Percentiles rank a stretch among this genome's conserved stretches.
Evolutionary conservation across 139 green algal species (phyloP).

Genomic region (Chlorella ohadii): DNA sequence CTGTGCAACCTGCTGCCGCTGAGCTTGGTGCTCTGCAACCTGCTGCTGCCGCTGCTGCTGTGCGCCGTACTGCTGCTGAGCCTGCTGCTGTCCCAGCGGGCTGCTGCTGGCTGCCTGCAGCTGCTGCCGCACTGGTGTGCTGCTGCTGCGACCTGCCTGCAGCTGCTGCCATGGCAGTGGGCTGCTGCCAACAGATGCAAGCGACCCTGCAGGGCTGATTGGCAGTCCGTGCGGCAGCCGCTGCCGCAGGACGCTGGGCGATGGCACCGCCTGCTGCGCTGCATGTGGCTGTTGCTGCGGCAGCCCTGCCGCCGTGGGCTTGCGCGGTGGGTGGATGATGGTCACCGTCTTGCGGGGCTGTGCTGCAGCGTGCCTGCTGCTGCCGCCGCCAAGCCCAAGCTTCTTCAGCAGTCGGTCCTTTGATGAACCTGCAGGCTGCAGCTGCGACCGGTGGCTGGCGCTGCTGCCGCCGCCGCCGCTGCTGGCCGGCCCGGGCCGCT

Average conservation of each 20-base stretch:
- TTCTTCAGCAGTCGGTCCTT: slow-evolving; percentile 25
- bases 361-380: neutral
- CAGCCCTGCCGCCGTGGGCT: neutral
- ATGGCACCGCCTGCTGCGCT: no score
- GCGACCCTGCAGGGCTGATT: no score
- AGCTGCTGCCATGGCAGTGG: neutral
- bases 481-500: neutral
- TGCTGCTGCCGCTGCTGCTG: neutral
- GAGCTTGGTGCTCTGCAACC: neutral
- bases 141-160: neutral
- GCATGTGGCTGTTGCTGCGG: no score
- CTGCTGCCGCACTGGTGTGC: neutral
- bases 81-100: neutral
- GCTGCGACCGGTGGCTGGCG: neutral
- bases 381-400: neutral
- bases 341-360: neutral
- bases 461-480: neutral
- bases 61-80: neutral
- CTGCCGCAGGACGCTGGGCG: no score
- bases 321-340: neutral
- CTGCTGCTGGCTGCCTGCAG: neutral
- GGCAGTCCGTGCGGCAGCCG: no score
- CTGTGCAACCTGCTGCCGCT: neutral
- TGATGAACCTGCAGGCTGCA: neutral
- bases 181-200: neutral